phyloP scores from a whole-genome alignment of 139 green algal species.

The Chlorella sp. region DNA sequence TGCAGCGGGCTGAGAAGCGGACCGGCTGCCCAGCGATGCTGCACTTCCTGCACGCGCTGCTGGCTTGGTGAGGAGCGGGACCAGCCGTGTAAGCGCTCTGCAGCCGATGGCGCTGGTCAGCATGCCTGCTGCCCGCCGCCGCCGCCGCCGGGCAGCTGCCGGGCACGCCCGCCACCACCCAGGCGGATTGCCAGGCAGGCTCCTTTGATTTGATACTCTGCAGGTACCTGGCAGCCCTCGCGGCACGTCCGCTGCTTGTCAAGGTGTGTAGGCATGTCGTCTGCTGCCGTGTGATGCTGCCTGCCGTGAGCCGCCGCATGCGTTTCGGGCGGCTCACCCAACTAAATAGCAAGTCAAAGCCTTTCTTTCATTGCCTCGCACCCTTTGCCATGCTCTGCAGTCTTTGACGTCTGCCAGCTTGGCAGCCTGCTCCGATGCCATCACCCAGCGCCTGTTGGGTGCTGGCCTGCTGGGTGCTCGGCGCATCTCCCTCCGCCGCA shows the following conservation, averaged over 20 bases:
- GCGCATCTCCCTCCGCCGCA: neutral
- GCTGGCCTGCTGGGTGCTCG: neutral
- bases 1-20: too few species aligned
- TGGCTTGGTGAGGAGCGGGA: neutral
- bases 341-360: neutral
- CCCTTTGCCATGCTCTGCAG: neutral
- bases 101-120: neutral
- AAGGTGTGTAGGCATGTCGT: too few species aligned
- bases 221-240: neutral
- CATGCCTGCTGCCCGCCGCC: neutral
- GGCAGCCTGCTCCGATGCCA: neutral
- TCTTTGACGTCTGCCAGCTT: constrained; percentile 22
- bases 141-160: neutral
- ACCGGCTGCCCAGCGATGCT: too few species aligned
- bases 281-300: neutral
- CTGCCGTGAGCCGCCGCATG: too few species aligned
- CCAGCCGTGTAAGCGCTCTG: neutral
- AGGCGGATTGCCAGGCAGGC: too few species aligned
- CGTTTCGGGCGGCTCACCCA: too few species aligned
- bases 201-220: neutral
- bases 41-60: too few species aligned
- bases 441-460: constrained; percentile 35
- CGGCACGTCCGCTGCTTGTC: neutral
- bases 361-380: neutral
- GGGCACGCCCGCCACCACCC: too few species aligned